A percentile compares a stretch with the other conserved stretches of the same genome.
Conservation (phyloP, 2,329 filamentous ascomycete genomes). For the Sporothrix globosa region DNA sequence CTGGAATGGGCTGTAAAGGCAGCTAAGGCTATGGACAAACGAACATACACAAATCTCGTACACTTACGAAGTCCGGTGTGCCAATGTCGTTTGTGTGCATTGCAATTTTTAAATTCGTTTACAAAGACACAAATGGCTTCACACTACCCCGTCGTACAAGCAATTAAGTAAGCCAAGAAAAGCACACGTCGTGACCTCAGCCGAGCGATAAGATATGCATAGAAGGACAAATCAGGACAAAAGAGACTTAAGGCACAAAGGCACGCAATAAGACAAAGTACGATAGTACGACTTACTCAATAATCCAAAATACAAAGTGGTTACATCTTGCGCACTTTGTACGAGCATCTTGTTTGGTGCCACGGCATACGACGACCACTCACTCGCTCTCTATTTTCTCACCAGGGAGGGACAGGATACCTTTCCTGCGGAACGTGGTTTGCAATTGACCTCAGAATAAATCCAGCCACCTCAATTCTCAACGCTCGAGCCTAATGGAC, state of each 20-base stretch:
- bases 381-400: neutral
- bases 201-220: neutral
- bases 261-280: neutral
- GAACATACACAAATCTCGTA: neutral
- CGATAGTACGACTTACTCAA: neutral
- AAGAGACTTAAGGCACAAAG: neutral
- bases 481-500: neutral
- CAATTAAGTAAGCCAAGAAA: neutral
- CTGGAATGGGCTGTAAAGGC: slow-evolving; percentile 10
- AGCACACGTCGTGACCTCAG: neutral
- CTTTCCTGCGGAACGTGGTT: neutral
- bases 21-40: neutral
- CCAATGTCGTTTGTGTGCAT: neutral
- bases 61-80: neutral
- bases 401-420: neutral
- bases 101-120: too few relatives aligned
- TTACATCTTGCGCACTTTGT: slow-evolving; percentile 14
- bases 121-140: neutral
- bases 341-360: slow-evolving; percentile 1
- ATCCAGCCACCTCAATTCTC: neutral
- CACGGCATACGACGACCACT: slow-evolving; percentile 14
- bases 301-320: slow-evolving; percentile 12
- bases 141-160: neutral
- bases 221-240: neutral
- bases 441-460: neutral